Percentiles rank a stretch among this genome's conserved stretches.
Conservation (phyloP, 73 alveolate species). For the Symbiodinium natans region DNA sequence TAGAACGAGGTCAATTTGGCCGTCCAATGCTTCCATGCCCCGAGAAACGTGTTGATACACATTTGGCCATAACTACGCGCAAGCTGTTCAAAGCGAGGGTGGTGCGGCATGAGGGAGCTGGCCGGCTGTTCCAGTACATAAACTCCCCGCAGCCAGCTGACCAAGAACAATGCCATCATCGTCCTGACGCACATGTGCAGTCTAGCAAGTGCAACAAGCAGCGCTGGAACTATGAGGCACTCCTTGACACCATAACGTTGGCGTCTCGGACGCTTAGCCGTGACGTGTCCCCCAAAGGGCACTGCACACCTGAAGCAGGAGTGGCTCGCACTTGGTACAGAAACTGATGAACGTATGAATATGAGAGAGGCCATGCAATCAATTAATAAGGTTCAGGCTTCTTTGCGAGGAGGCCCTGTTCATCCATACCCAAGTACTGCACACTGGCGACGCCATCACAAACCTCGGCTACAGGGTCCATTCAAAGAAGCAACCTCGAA, state of each 20-base stretch:
- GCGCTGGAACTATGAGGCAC: too few relatives aligned
- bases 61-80: background rate
- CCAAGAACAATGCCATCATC: background rate
- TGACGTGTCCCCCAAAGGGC: too few relatives aligned
- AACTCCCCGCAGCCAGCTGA: background rate
- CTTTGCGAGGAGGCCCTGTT: background rate
- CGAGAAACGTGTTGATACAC: background rate
- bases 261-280: background rate
- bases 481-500: too few relatives aligned
- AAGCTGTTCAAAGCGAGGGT: background rate
- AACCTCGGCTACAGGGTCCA: background rate
- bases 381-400: background rate
- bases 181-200: background rate
- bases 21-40: background rate
- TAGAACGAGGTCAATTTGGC: background rate
- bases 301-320: too few relatives aligned
- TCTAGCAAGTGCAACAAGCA: too few relatives aligned
- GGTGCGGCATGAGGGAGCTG: background rate
- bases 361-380: background rate
- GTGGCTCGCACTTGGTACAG: too few relatives aligned
- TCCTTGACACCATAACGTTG: background rate
- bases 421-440: background rate
- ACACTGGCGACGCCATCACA: background rate
- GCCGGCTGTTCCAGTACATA: background rate
- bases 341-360: too few relatives aligned